These are phyloP conservation scores for Petunia secreta DNA, from an alignment of 257 asterid species.

Conservation along the genomic window DNA sequence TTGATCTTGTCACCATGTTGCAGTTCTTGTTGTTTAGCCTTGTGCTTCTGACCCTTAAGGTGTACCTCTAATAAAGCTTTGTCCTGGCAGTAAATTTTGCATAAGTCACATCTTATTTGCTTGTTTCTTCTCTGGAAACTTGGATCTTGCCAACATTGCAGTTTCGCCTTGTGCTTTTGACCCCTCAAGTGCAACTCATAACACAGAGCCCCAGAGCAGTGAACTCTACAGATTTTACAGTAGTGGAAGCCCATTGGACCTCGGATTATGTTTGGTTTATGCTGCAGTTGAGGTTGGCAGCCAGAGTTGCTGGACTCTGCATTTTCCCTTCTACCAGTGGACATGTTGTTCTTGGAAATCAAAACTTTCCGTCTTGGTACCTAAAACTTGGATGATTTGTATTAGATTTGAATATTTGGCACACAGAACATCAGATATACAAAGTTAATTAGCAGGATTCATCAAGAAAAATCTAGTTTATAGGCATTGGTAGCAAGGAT, in stretches of 20 bases:
- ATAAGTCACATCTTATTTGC: slow-evolving; percentile 44
- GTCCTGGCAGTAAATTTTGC: slow-evolving; percentile 54
- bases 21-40: slow-evolving; percentile 41
- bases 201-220: slow-evolving; percentile 41
- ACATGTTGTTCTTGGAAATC: slow-evolving; percentile 19
- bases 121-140: not conserved
- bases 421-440: not conserved
- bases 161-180: slow-evolving; percentile 56
- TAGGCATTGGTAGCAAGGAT: too few relatives aligned
- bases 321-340: not conserved
- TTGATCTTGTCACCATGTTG: slow-evolving; percentile 24
- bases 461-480: not conserved
- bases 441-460: not conserved
- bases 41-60: slow-evolving; percentile 60
- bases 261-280: too few relatives aligned
- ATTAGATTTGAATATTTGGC: slow-evolving; percentile 10
- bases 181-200: slow-evolving; percentile 52
- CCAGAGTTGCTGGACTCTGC: slow-evolving; percentile 19
- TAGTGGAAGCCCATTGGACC: not conserved
- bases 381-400: slow-evolving; percentile 13
- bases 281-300: not conserved
- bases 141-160: slow-evolving; percentile 27
- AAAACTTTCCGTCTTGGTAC: slow-evolving; percentile 14
- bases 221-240: slow-evolving; percentile 50
- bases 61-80: slow-evolving; percentile 38